Evolutionary conservation across 345 rosid species (phyloP), one percentile per base, ranked within the genome.

Genomic region (Brassica incana): DNA sequence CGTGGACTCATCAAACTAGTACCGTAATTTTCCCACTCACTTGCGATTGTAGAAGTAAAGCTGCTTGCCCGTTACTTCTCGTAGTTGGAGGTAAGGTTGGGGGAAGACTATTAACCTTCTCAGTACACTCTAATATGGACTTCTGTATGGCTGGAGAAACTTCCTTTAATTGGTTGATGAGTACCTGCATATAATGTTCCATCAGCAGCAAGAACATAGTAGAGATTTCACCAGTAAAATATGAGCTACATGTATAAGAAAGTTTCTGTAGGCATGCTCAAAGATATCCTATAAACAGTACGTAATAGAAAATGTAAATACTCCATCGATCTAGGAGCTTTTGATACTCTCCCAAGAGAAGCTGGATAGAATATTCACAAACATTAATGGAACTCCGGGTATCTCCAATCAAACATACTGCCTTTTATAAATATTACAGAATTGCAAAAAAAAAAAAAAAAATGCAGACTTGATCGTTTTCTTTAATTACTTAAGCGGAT

Each of bases 151-250:
- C 78, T 74, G 98, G 99, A 81, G 90, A 88, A 78, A 90, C 98
- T 69, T 95, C 95, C 85, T 91, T 92, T 60, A 95, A 85, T 80
- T 95, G 98, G 78, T 95, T 90, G 77, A 91, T 88, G 72, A 95
- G 97, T 83, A 92, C 99, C 99, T 95, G 86, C 54, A 83, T 20
- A 79, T 38, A 61, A 69, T 78, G 82, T 75, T 66, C 72, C 78
- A 67, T 72, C 74, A 54, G 62, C 36, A 63, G 74, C 52, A 76
- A 80, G 66, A 52, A 66, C 60, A 71, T 48, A 11, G 32, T 25
- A 25, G 59, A 60, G 43, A 67, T 29, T 32, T 14, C 66, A 59
- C 70, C 59, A 66, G 63, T 71, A 25, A 16, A 27, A 8, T 50
- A 74, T 35, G 65, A 74, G 62, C 12, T 67, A 0, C 33, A 79